Conservation (phyloP, 1,284 basidiomycete species). For the Mycena citricolor region DNA sequence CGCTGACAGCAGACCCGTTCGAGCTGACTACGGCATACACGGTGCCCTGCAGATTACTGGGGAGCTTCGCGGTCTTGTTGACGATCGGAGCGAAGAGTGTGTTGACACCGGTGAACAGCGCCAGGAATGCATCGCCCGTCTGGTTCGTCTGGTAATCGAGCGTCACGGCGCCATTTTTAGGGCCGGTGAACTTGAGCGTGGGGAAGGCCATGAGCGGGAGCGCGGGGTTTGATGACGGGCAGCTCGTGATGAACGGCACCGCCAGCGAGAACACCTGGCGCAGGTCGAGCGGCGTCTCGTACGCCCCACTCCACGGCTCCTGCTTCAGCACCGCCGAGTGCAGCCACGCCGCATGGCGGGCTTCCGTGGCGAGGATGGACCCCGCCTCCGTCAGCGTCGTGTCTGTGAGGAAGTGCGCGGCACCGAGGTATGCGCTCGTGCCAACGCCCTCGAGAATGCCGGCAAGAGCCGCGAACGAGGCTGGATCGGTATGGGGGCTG, state of each 20-base stretch:
- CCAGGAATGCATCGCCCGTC: too few relatives aligned
- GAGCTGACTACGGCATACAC: constrained; percentile 12
- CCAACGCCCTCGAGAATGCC: constrained; percentile 60
- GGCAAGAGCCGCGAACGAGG: constrained; percentile 54
- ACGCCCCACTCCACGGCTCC: constrained; percentile 50
- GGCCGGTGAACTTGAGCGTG: constrained; percentile 29
- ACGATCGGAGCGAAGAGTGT: constrained; percentile 1
- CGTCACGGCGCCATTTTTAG: constrained; percentile 5
- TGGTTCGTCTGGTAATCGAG: constrained; percentile 6
- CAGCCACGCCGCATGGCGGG: constrained; percentile 51
- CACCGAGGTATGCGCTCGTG: constrained; percentile 55
- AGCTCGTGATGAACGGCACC: constrained; percentile 44
- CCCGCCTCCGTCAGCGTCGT: constrained; percentile 40
- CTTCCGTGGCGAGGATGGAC: constrained; percentile 42
- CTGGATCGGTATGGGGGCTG: constrained; percentile 53
- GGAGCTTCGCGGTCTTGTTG: constrained; percentile 1
- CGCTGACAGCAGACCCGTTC: constrained; percentile 1
- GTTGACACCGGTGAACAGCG: constrained; percentile 12
- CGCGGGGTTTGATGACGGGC: constrained; percentile 51
- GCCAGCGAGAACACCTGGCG: constrained; percentile 48
- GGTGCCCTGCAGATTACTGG: constrained; percentile 1
- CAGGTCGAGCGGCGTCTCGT: constrained; percentile 50
- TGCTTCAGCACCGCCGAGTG: constrained; percentile 43
- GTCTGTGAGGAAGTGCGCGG: constrained; percentile 46
- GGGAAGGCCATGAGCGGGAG: constrained; percentile 52